Conservation (phyloP, 805 yeast genomes). For the Yamadazyma olivae region DNA sequence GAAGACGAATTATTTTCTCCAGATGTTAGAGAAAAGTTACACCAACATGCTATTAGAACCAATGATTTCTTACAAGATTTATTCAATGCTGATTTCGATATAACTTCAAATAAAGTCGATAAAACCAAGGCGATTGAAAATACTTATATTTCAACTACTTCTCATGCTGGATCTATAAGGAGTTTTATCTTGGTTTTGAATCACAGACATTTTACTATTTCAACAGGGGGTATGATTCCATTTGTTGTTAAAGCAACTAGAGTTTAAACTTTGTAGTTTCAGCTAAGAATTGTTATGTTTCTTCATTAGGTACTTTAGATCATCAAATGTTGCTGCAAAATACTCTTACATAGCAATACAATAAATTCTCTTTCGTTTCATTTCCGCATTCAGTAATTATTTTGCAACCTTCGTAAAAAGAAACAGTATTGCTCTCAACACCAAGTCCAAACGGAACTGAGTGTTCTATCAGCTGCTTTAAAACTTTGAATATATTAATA, state of each 20-base stretch:
- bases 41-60: slow-evolving; percentile 50
- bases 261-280: slow-evolving; percentile 2
- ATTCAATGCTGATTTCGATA: slow-evolving; percentile 17
- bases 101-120: slow-evolving; percentile 8
- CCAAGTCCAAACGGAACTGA: too few species aligned
- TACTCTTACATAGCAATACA: too few species aligned
- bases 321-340: too few species aligned
- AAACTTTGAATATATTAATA: too few species aligned
- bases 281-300: too few species aligned
- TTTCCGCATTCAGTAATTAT: too few species aligned
- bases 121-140: slow-evolving; percentile 12
- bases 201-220: slow-evolving; percentile 56
- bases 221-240: slow-evolving; percentile 67
- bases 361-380: too few species aligned
- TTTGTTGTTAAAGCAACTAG: slow-evolving; percentile 47
- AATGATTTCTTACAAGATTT: slow-evolving; percentile 39
- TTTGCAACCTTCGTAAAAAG: too few species aligned
- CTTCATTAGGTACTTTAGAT: too few species aligned
- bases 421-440: too few species aligned
- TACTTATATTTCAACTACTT: slow-evolving; percentile 40
- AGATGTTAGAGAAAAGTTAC: slow-evolving; percentile 42
- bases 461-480: too few species aligned
- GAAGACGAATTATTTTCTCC: slow-evolving; percentile 46
- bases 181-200: slow-evolving; percentile 43
- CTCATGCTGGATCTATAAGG: slow-evolving; percentile 52